Conservation (phyloP, 441 rosid species). For the Erodium texanum region DNA sequence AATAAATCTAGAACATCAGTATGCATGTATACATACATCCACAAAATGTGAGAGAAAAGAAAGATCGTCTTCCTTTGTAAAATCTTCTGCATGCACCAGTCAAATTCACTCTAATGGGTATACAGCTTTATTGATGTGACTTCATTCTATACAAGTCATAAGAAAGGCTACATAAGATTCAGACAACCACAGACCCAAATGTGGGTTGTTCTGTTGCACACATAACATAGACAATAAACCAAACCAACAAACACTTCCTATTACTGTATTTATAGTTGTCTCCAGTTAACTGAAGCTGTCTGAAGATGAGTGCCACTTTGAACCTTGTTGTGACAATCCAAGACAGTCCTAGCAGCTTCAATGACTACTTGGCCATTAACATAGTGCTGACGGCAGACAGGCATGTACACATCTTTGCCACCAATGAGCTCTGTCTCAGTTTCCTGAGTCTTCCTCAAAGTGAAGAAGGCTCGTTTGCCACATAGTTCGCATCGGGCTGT, state of each 20-base stretch:
- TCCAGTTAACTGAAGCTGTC: constrained; percentile 18
- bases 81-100: no score
- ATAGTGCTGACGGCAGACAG: constrained; percentile 77
- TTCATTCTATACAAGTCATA: no score
- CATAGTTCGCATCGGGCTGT: constrained; percentile 76
- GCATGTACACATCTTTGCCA: constrained; percentile 83
- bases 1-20: no score
- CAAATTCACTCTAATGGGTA: no score
- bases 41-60: no score
- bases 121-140: no score
- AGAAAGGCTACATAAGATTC: no score
- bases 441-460: constrained; percentile 61
- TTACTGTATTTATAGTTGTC: not conserved
- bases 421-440: constrained; percentile 61
- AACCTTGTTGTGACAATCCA: constrained; percentile 29
- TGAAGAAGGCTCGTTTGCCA: constrained; percentile 63
- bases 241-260: no score
- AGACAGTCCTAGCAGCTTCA: constrained; percentile 29
- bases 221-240: not conserved
- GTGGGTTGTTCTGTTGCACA: no score
- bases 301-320: constrained; percentile 20
- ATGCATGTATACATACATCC: no score
- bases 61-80: no score
- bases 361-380: constrained; percentile 35
- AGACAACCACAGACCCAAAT: no score